Evolutionary conservation across 129 eudicot genomes (phyloP), one percentile per base, ranked within the genome.

Genomic region (Artemisia tridentata): DNA sequence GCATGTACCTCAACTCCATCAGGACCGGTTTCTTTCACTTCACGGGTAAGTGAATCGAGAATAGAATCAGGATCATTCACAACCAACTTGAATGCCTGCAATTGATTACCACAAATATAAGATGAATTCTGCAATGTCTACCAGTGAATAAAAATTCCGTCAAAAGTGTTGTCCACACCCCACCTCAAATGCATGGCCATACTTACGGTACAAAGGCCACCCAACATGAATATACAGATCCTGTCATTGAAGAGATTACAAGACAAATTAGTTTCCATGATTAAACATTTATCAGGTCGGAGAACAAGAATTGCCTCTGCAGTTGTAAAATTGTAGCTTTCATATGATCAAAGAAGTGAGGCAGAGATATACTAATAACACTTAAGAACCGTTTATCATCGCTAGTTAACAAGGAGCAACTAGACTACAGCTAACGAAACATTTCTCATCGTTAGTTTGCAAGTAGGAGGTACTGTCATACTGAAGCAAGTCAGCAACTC

Each of bases 141-240:
- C 3, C n/a, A 55, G 19, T 4, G 3, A 61, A 25, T 70, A 58
- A 43, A 1, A 15, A 53, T 19, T 31, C 65, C 49, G 23, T 68
- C n/a, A 23, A 50, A 21, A 43, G 34, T 25, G 27, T 2, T 46
- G 38, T 38, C 56, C 53, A 75, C 59, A 55, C 25, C 86, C 65
- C 21, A 93, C 98, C 90, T 93, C 98, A 89, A 93, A 93, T 11
- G 95, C 95, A 76, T 93, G 98, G 41, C 96, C 96, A 80, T 85
- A 87, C 72, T 89, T 93, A 60, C 87, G 84, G 78, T 93, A 93
- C 64, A 93, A 75, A 23, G 98, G 98, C 98, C 98, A 93, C 31
- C 96, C 98, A 63, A 93, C 85, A 74, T 85, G 92, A 15, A 93
- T 64, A 68, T 93, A 93, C 74, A 93, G 81, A 73, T 93, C 98